Evolutionary conservation across 129 eudicot genomes (phyloP), one percentile per base, ranked within the genome.

Genomic region (Glebionis coronaria): DNA sequence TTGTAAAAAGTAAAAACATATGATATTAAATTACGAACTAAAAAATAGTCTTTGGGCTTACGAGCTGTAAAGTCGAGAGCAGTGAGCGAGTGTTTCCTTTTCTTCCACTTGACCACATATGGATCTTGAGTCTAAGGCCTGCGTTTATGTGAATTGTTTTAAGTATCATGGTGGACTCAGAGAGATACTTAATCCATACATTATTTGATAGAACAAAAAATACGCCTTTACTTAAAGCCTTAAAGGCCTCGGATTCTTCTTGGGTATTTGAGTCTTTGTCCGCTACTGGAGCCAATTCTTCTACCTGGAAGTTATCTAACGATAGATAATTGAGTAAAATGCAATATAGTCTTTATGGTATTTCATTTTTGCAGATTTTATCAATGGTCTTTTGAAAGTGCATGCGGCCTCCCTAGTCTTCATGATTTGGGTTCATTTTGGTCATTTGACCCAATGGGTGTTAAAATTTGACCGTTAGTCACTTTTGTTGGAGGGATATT

Each of bases 81-180:
- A 94, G 73, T 20, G 99, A 87, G 16, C 95, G 97, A 47, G 89
- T 90, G 78, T 89, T 94, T 66, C 97, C 97, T 82, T 84, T 86
- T 82, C 87, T 94, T 67, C 97, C 99, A 18, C 70, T 71, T 52
- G 95, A 87, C 99, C 99, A 94, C 23, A 79, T 79, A 5, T 44
- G 79, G 71, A 94, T 83, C 72, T 94, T 56, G 85, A 81, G 69
- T 89, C 90, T 68, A 71, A 74, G 68, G 72, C 85, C 99, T 92
- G 87, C 61, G 61, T 76, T 63, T 44, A 52, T 45, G 15, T 27
- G 6, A 54, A 21, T 31, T 51, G 55, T 31, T 50, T 62, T 27
- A 54, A n/a, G 42, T 35, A 35, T 35, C 42, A 6, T 7, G 42
- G 42, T 35, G 9, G 42, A 35, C 42, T 35, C 42, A 35, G 9